Percentiles rank a stretch among this genome's conserved stretches.
Evolutionary conservation across 345 rosid species (phyloP).

Genomic region (Lepidium sativum): DNA sequence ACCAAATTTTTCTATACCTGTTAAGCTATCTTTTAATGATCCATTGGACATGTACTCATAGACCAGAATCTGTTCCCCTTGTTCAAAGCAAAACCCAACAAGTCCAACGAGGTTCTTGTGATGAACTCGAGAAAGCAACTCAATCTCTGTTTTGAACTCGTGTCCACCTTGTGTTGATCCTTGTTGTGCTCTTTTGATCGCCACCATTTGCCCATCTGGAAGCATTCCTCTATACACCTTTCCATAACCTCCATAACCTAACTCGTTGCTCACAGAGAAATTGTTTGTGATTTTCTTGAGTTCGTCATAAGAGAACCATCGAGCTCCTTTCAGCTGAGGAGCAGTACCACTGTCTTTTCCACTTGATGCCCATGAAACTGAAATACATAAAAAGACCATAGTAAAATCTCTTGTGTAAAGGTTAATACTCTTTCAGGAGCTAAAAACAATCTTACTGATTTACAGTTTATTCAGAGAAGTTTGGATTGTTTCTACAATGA

Average conservation of each 20-base stretch:
- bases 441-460: no score
- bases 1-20: no score
- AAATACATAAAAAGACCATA: background rate
- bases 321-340: slow-evolving; percentile 89
- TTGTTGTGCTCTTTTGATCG: slow-evolving; percentile 84
- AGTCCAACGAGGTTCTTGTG: slow-evolving; percentile 90
- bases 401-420: no score
- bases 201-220: slow-evolving; percentile 62
- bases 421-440: no score
- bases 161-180: slow-evolving; percentile 92
- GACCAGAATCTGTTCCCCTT: slow-evolving; percentile 83
- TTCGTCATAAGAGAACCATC: slow-evolving; percentile 93
- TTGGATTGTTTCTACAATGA: background rate
- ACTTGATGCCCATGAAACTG: slow-evolving; percentile 91
- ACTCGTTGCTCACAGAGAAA: slow-evolving; percentile 63
- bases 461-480: no score
- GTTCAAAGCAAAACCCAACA: slow-evolving; percentile 86
- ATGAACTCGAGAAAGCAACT: slow-evolving; percentile 89
- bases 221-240: slow-evolving; percentile 89
- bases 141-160: slow-evolving; percentile 96
- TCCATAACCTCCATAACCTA: slow-evolving; percentile 95
- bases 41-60: slow-evolving; percentile 89
- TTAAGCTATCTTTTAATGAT: slow-evolving; percentile 67
- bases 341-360: slow-evolving; percentile 83
- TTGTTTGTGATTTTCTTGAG: slow-evolving; percentile 69